A percentile compares a stretch with the other conserved stretches of the same genome.
phyloP scores from a whole-genome alignment of 2,329 filamentous ascomycete genomes.

The Aspergillus sp. region DNA sequence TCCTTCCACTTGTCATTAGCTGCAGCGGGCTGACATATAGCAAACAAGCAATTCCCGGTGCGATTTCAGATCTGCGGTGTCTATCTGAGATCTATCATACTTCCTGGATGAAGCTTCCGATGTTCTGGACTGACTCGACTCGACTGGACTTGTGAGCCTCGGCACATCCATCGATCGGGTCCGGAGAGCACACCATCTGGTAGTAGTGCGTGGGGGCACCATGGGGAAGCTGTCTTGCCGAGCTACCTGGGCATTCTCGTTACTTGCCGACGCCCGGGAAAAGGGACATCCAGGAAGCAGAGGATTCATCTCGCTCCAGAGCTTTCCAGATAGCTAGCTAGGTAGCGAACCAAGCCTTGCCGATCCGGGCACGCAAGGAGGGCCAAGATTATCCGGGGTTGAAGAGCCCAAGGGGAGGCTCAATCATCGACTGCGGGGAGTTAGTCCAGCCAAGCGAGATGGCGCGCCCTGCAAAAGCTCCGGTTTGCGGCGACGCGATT shows the following conservation, averaged over 20 bases:
- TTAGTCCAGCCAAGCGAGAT: conserved; percentile 14
- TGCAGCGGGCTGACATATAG: not conserved
- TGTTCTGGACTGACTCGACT: not conserved
- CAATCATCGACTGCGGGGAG: conserved; percentile 21
- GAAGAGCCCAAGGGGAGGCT: conserved; percentile 12
- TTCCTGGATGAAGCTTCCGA: not conserved
- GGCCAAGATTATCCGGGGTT: conserved; percentile 16
- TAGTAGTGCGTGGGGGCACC: not conserved
- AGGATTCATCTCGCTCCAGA: not conserved
- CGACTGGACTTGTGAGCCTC: not conserved
- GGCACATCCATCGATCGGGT: not conserved
- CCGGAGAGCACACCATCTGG: not conserved
- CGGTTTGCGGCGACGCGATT: not conserved
- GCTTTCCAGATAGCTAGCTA: not conserved
- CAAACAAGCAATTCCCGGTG: not conserved
- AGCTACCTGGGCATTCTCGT: not conserved
- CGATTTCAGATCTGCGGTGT: not conserved
- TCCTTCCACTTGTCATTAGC: conserved; percentile 18
- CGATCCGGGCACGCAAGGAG: conserved; percentile 14
- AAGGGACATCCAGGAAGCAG: not conserved
- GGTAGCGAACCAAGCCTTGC: conserved; percentile 13
- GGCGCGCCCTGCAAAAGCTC: conserved; percentile 10
- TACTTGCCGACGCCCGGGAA: conserved; percentile 6
- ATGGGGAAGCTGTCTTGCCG: not conserved
- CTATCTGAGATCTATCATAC: not conserved